Evolutionary conservation across 345 rosid species (phyloP), one percentile per base, ranked within the genome.

Genomic region (Cardamine occulta): DNA sequence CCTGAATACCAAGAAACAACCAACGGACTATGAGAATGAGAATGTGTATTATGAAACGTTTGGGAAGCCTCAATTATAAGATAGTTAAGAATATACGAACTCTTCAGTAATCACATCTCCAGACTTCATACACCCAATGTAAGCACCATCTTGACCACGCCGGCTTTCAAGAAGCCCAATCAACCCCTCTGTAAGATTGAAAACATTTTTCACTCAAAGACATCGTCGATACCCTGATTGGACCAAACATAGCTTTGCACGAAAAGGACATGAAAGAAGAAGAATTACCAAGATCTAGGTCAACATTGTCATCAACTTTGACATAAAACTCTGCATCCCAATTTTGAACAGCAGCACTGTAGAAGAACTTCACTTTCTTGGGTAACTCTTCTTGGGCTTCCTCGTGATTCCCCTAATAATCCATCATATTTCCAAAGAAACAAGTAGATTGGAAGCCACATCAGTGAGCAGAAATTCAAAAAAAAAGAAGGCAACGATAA

Each of bases 51-150:
- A 57, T 26, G 73, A 55, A 55, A 40, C 5, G 4, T 55, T 69
- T 37, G 63, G n/a, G 40, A 44, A 55, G 40, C 53, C 72, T 42
- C 56, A 54, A 19, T 31, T 31, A 48, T 63, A 40, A 67, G 19
- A 58, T 65, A 74, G 51, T 80, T 35, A 69, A 12, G 32, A 18
- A 64, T 63, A 69, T 66, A 78, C 80, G 37, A 84, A 95, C 99
- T 82, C 83, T 68, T 88, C 98, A 49, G 87, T 26, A 53, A 93
- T 78, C 72, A 95, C 99, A 24, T 84, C 94, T 75, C 99, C 98
- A 17, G 99, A 92, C 86, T 95, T 95, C 99, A 90, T 95, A 85
- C 99, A 93, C 73, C 98, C 99, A 66, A 93, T 84, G 78, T 95
- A 95, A 68, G 94, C 86, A 74, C 85, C 80, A 79, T 87, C 89